phyloP scores from a whole-genome alignment of 495 filamentous ascomycete genomes.

The Tuber borchii region DNA sequence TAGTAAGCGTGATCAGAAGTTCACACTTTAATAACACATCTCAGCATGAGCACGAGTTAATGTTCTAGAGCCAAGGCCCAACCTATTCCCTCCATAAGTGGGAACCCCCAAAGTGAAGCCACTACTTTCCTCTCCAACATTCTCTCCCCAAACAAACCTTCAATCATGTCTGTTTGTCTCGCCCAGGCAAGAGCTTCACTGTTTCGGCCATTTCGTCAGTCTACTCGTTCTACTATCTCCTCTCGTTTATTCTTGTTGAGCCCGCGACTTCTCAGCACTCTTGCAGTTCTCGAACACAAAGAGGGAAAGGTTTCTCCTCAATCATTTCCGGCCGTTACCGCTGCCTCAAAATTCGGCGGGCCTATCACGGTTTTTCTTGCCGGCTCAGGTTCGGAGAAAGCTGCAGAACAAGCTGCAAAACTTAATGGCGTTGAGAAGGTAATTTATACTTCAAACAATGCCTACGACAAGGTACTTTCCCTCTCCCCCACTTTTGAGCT shows the following conservation, averaged over 20 bases:
- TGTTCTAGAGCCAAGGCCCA: neutral
- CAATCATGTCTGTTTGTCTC: conserved; percentile 17
- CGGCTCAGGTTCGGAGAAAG: conserved; percentile 68
- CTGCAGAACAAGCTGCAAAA: conserved; percentile 82
- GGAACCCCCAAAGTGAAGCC: neutral
- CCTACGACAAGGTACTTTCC: conserved; percentile 74
- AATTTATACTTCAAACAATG: conserved; percentile 74
- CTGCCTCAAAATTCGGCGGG: conserved; percentile 79
- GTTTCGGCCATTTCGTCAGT: conserved; percentile 11
- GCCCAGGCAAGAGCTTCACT: conserved; percentile 1
- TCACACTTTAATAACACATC: neutral
- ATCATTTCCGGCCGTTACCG: conserved; percentile 78
- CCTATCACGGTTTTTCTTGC: conserved; percentile 81
- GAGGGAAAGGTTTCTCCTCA: conserved; percentile 77
- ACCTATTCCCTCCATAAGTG: neutral
- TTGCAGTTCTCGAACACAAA: conserved; percentile 87
- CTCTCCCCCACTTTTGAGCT: neutral
- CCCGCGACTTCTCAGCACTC: conserved; percentile 62
- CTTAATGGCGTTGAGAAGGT: conserved; percentile 86
- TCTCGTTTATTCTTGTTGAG: neutral
- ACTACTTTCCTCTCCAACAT: conserved; percentile 4
- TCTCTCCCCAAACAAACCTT: neutral
- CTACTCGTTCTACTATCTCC: conserved; percentile 2
- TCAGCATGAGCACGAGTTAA: neutral
- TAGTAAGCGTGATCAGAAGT: neutral